These are phyloP conservation scores for Ambrosia hybrid DNA, from an alignment of 140 eudicot species.

Conservation along the genomic window DNA sequence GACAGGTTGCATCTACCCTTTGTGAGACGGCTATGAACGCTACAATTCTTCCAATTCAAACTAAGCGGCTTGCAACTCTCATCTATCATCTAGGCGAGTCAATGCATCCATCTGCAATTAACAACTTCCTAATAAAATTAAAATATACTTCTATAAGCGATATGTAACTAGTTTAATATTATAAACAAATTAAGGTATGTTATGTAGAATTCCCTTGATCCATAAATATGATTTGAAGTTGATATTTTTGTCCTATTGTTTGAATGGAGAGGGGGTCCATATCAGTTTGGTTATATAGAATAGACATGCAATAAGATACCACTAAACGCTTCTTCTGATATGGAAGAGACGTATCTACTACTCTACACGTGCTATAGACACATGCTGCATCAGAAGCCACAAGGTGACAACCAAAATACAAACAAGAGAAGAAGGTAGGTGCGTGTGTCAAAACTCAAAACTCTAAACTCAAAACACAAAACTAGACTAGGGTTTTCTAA, in stretches of 20 bases:
- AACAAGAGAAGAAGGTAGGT: conserved; percentile 27
- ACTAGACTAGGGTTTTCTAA: conserved; percentile 23
- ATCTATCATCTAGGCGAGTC: too few species aligned
- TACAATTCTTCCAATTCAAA: too few species aligned
- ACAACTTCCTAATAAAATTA: too few species aligned
- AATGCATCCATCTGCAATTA: too few species aligned
- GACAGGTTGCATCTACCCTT: too few species aligned
- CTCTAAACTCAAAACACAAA: not conserved
- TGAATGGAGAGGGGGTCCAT: conserved; percentile 15
- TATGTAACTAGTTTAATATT: not conserved
- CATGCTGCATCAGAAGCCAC: conserved; percentile 27
- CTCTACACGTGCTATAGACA: conserved; percentile 27
- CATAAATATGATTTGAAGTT: not conserved
- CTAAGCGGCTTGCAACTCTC: too few species aligned
- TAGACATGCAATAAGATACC: conserved; percentile 4
- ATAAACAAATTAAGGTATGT: not conserved
- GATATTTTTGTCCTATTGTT: conserved; percentile 15
- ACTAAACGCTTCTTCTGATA: conserved; percentile 28
- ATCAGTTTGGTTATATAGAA: conserved; percentile 5
- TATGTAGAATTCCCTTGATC: conserved; percentile 1
- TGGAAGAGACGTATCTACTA: conserved; percentile 33
- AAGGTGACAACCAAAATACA: conserved; percentile 36
- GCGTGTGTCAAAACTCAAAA: too few species aligned
- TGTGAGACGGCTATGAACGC: too few species aligned
- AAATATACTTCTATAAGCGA: too few species aligned